Conservation (phyloP, 1,139 yeast species). For the Zygosaccharomyces pseudobailii region DNA sequence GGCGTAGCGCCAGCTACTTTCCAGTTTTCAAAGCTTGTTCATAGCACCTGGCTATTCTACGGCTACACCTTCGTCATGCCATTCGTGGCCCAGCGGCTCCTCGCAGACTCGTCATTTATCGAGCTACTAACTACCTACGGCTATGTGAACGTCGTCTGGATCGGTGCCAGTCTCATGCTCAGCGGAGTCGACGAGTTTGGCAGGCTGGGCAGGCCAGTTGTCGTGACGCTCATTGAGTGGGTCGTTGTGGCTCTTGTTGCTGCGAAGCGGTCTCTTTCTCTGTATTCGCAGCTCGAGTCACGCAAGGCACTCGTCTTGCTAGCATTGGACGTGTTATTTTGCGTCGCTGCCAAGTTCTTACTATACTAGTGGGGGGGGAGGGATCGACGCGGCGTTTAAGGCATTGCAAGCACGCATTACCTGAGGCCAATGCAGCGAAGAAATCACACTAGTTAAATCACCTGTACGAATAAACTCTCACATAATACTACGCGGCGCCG, state of each 20-base stretch:
- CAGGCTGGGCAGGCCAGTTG: neutral
- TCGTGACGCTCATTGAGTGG: conserved; percentile 5
- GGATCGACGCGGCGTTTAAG: too few relatives aligned
- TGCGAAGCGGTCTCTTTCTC: conserved; percentile 12
- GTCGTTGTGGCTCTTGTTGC: conserved; percentile 12
- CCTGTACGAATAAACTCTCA: too few relatives aligned
- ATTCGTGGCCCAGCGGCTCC: conserved; percentile 17
- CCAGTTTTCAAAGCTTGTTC: conserved; percentile 17
- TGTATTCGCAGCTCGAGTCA: conserved; percentile 2
- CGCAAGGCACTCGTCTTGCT: conserved; percentile 6
- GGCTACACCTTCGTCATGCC: conserved; percentile 25
- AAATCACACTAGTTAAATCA: too few relatives aligned
- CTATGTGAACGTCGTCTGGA: conserved; percentile 28
- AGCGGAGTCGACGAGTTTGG: conserved; percentile 15
- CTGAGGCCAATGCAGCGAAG: too few relatives aligned
- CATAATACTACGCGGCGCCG: too few relatives aligned
- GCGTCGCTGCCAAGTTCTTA: conserved; percentile 18
- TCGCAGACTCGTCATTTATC: conserved; percentile 11
- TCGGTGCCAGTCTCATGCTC: conserved; percentile 21
- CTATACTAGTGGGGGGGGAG: conserved; percentile 12
- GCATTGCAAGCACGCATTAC: too few relatives aligned
- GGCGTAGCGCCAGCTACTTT: conserved; percentile 16
- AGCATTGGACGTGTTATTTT: conserved; percentile 18
- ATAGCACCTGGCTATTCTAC: conserved; percentile 26
- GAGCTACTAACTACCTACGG: conserved; percentile 28